These are phyloP conservation scores for Colletotrichum magnum DNA, from an alignment of 2,329 filamentous ascomycete species.

Conservation along the genomic window DNA sequence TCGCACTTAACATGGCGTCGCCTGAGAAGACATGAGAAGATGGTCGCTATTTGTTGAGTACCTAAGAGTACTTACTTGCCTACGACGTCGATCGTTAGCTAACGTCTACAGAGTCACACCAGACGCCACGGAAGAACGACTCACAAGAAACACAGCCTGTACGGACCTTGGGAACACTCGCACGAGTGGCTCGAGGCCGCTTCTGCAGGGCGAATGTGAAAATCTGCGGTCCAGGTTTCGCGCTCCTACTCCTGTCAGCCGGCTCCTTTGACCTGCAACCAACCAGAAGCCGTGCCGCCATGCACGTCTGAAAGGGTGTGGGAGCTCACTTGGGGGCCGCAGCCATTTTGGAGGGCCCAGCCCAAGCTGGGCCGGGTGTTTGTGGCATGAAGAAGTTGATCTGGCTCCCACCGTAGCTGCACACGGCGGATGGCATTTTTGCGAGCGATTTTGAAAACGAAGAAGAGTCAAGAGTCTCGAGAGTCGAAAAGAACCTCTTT, in stretches of 20 bases:
- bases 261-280: neutral
- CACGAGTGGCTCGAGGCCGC: slow-evolving; percentile 48
- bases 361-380: slow-evolving; percentile 8
- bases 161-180: slow-evolving; percentile 50
- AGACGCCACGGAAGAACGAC: slow-evolving; percentile 30
- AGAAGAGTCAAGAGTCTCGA: neutral
- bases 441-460: neutral
- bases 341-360: slow-evolving; percentile 9
- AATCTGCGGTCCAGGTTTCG: slow-evolving; percentile 21
- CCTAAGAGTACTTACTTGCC: slow-evolving; percentile 46
- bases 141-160: slow-evolving; percentile 52
- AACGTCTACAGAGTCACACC: neutral
- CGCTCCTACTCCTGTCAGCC: slow-evolving; percentile 16
- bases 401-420: slow-evolving; percentile 18
- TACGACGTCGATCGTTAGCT: slow-evolving; percentile 22
- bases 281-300: slow-evolving; percentile 4
- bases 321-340: slow-evolving; percentile 24
- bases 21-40: slow-evolving; percentile 41
- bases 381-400: slow-evolving; percentile 35
- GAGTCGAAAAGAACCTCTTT: neutral
- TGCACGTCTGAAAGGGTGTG: slow-evolving; percentile 7
- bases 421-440: slow-evolving; percentile 10
- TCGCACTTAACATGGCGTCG: slow-evolving; percentile 54
- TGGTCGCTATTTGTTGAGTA: neutral
- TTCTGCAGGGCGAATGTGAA: slow-evolving; percentile 48